A percentile compares a stretch with the other conserved stretches of the same genome.
These are phyloP conservation scores for Boeremia lycopersici DNA, from an alignment of 2,329 filamentous ascomycete genomes.

Conservation along the genomic window DNA sequence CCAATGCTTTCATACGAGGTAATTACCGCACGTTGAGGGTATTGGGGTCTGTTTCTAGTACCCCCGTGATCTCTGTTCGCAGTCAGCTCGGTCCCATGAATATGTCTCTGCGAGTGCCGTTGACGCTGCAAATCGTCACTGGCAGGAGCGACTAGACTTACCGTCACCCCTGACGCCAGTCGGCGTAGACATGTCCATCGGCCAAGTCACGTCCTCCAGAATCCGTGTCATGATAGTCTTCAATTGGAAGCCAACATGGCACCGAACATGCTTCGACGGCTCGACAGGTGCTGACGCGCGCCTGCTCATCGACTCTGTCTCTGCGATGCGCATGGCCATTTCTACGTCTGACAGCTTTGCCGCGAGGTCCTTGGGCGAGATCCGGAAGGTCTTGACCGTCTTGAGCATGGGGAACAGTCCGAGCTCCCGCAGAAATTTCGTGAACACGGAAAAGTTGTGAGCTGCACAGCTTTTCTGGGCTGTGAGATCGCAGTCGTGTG, in stretches of 20 bases:
- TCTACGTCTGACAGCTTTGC: background rate
- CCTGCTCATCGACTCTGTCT: background rate
- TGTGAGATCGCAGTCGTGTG: background rate
- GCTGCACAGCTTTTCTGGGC: background rate
- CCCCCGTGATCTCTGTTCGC: background rate
- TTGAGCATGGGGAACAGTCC: constrained; percentile 6
- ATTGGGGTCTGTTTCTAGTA: background rate
- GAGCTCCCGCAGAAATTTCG: background rate
- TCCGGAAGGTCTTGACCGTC: background rate
- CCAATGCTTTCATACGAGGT: no score
- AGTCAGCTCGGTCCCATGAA: no score
- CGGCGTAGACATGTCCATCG: background rate
- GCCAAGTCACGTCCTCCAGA: background rate
- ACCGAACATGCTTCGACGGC: background rate
- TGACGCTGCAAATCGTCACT: background rate
- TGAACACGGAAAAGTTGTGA: constrained; percentile 1
- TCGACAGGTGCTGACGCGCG: background rate
- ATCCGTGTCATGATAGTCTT: background rate
- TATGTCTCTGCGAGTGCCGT: background rate
- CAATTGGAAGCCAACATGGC: constrained; percentile 1
- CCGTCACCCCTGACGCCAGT: background rate
- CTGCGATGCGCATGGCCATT: background rate
- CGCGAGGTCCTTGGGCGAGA: background rate
- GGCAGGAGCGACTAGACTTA: background rate
- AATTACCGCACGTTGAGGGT: background rate